Evolutionary conservation across 768 basidiomycete species (phyloP).

Genomic region (Suillus fuscotomentosus): DNA sequence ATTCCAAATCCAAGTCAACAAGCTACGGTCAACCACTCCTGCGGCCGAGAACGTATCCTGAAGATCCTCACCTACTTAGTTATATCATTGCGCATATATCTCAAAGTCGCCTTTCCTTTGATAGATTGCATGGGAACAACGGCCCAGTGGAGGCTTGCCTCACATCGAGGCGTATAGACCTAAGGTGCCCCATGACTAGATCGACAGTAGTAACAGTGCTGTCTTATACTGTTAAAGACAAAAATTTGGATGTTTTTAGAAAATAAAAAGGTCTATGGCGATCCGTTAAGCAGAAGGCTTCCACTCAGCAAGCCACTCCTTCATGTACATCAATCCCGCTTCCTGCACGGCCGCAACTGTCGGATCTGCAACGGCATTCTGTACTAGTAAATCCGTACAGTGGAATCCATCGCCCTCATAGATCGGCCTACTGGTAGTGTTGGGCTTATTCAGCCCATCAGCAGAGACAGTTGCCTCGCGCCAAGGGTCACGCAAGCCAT

Average conservation of each 20-base stretch:
- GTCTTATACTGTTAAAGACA: too few relatives aligned
- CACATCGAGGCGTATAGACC: too few relatives aligned
- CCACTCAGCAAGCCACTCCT: conserved; percentile 55
- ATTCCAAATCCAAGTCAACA: not conserved
- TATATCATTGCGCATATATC: too few relatives aligned
- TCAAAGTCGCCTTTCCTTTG: too few relatives aligned
- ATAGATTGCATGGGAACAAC: too few relatives aligned
- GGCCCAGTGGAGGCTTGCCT: too few relatives aligned
- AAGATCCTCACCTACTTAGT: too few relatives aligned
- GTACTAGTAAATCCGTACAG: conserved; percentile 53
- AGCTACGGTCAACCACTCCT: too few relatives aligned
- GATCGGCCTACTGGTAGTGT: conserved; percentile 56
- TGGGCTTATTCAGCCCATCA: conserved; percentile 41
- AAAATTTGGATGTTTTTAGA: too few relatives aligned
- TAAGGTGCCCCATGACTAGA: too few relatives aligned
- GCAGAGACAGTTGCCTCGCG: conserved; percentile 67
- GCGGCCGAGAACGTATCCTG: too few relatives aligned
- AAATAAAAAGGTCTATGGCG: not conserved
- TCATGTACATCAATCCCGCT: conserved; percentile 51
- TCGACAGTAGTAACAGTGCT: too few relatives aligned
- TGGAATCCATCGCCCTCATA: conserved; percentile 64
- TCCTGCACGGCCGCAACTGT: conserved; percentile 54
- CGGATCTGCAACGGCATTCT: conserved; percentile 44
- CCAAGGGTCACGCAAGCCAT: conserved; percentile 76
- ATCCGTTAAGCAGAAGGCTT: not conserved